These are phyloP conservation scores for Hyaloscypha variabilis DNA, from an alignment of 495 filamentous ascomycete genomes.

Conservation along the genomic window DNA sequence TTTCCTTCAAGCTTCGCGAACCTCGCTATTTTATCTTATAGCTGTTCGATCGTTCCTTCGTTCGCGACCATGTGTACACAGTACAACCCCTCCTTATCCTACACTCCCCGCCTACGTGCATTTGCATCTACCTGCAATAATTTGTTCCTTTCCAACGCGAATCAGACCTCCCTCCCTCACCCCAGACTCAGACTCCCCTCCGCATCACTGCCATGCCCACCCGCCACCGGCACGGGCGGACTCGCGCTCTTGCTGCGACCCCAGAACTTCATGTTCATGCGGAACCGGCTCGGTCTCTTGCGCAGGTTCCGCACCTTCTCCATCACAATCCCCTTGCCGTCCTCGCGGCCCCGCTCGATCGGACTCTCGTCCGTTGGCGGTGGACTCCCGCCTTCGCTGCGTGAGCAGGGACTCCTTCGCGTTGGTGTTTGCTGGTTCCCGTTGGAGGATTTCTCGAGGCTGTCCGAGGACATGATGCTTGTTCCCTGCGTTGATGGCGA, in stretches of 20 bases:
- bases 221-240: slow-evolving; percentile 24
- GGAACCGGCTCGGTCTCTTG: slow-evolving; percentile 33
- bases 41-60: no score
- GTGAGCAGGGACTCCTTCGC: not conserved
- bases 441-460: slow-evolving; percentile 31
- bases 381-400: not conserved
- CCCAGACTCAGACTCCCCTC: not conserved
- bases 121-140: no score
- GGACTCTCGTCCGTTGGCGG: not conserved
- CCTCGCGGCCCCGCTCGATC: not conserved
- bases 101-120: no score
- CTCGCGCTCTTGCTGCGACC: slow-evolving; percentile 30
- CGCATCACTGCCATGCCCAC: not conserved
- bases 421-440: slow-evolving; percentile 14
- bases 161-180: not conserved
- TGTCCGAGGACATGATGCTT: slow-evolving; percentile 45
- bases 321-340: slow-evolving; percentile 18
- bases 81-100: no score
- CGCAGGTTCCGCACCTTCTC: slow-evolving; percentile 28
- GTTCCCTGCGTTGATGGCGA: slow-evolving; percentile 61
- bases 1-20: no score
- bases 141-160: no score
- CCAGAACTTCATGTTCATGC: slow-evolving; percentile 36
- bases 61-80: no score
- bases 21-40: no score